A percentile compares a stretch with the other conserved stretches of the same genome.
Evolutionary conservation across 768 basidiomycete genomes (phyloP).

Genomic region (Epithele typhae): DNA sequence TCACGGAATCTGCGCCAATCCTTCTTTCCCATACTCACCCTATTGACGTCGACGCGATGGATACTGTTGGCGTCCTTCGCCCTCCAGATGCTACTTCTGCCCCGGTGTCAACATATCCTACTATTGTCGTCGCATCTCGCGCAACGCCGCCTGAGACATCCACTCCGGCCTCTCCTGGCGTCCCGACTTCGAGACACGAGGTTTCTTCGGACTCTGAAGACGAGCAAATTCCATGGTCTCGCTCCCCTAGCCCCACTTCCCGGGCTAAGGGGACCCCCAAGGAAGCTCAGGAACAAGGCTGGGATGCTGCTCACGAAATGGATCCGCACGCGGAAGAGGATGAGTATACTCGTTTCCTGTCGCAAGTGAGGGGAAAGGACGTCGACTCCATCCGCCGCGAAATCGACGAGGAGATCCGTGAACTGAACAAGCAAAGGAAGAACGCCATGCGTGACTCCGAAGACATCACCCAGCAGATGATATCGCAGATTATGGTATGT

Average conservation of each 20-base stretch:
- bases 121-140: too few relatives aligned
- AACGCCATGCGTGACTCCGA: slow-evolving; percentile 91
- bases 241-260: slow-evolving; percentile 32
- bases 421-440: slow-evolving; percentile 78
- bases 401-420: slow-evolving; percentile 87
- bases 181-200: not conserved
- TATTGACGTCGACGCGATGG: not conserved
- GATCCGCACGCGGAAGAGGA: slow-evolving; percentile 74
- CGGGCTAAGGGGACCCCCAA: slow-evolving; percentile 6
- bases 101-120: not conserved
- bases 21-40: too few relatives aligned
- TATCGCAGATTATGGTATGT: slow-evolving; percentile 68
- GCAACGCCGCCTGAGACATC: too few relatives aligned
- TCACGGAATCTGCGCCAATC: too few relatives aligned
- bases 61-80: not conserved
- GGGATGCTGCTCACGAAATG: slow-evolving; percentile 87
- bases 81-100: not conserved
- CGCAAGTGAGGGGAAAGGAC: slow-evolving; percentile 85
- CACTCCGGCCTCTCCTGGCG: not conserved
- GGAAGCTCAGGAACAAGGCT: slow-evolving; percentile 38
- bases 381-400: slow-evolving; percentile 78
- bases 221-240: slow-evolving; percentile 35
- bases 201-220: slow-evolving; percentile 27
- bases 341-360: slow-evolving; percentile 90
- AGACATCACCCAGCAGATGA: slow-evolving; percentile 93